phyloP scores from a whole-genome alignment of 306 rosid species.

The Cajanus cajan region DNA sequence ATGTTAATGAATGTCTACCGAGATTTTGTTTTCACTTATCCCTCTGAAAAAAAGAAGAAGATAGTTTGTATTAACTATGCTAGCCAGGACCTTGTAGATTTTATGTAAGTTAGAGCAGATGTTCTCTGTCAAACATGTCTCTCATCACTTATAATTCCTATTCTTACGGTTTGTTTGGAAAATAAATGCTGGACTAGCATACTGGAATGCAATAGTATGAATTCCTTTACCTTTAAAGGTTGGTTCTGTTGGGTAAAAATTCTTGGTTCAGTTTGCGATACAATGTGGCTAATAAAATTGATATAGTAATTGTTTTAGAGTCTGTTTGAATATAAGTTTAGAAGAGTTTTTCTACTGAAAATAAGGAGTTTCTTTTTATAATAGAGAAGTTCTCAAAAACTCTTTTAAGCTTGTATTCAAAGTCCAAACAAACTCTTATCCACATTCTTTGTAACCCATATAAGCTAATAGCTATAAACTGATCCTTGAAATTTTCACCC shows the following conservation, averaged over 20 bases:
- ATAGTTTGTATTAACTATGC: background rate
- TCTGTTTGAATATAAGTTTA: no score
- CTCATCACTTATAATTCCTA: background rate
- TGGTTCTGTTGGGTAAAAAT: background rate
- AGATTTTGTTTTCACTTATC: background rate
- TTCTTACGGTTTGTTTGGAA: background rate
- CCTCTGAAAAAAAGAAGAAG: background rate
- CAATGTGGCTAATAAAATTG: background rate
- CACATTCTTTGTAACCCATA: background rate
- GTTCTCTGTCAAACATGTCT: background rate
- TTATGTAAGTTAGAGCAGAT: background rate
- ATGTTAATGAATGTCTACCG: background rate
- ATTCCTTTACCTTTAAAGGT: background rate
- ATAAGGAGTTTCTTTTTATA: no score
- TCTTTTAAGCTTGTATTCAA: no score
- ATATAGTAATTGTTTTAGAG: background rate
- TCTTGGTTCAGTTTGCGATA: background rate
- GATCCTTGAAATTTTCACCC: background rate
- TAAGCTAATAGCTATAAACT: background rate
- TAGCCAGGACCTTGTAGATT: background rate
- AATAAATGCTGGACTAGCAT: background rate
- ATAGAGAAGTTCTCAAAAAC: no score
- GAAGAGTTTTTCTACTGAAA: no score
- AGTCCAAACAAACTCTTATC: no score
- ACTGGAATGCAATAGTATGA: background rate